These are phyloP conservation scores for Capsicum baccatum DNA, from an alignment of 257 asterid species.

Conservation along the genomic window DNA sequence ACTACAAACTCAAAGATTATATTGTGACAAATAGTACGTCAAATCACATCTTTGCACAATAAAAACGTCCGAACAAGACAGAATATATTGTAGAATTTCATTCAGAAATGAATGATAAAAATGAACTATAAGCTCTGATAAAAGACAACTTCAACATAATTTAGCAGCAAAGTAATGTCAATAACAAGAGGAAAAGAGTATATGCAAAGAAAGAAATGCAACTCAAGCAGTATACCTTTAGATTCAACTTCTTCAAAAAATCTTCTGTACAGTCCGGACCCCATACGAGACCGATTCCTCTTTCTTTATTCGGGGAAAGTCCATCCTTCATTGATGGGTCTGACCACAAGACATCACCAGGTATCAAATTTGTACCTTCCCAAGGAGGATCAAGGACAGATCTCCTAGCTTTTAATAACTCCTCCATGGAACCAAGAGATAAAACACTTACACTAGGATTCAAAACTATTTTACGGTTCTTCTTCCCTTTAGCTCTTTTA, in stretches of 20 bases:
- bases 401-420: slow-evolving; percentile 88
- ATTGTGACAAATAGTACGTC: background rate
- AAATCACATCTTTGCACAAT: background rate
- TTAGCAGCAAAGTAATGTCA: background rate
- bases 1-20: slow-evolving; percentile 14
- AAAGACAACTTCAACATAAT: background rate
- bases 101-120: background rate
- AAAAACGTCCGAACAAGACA: background rate
- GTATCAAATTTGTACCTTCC: slow-evolving; percentile 94
- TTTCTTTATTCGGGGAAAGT: slow-evolving; percentile 86
- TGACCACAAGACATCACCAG: slow-evolving; percentile 98
- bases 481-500: slow-evolving; percentile 83
- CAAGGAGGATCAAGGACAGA: slow-evolving; percentile 99
- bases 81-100: background rate
- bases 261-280: slow-evolving; percentile 98
- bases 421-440: slow-evolving; percentile 85
- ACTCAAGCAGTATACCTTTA: slow-evolving; percentile 61
- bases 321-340: slow-evolving; percentile 91
- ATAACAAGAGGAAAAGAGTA: slow-evolving; percentile 1
- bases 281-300: slow-evolving; percentile 97
- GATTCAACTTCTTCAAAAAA: slow-evolving; percentile 67
- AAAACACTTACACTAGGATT: slow-evolving; percentile 57
- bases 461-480: slow-evolving; percentile 65
- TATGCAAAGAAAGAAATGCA: background rate
- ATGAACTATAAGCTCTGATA: background rate